These are phyloP conservation scores for Prinsepia uniflora DNA, from an alignment of 306 rosid species.

Conservation along the genomic window DNA sequence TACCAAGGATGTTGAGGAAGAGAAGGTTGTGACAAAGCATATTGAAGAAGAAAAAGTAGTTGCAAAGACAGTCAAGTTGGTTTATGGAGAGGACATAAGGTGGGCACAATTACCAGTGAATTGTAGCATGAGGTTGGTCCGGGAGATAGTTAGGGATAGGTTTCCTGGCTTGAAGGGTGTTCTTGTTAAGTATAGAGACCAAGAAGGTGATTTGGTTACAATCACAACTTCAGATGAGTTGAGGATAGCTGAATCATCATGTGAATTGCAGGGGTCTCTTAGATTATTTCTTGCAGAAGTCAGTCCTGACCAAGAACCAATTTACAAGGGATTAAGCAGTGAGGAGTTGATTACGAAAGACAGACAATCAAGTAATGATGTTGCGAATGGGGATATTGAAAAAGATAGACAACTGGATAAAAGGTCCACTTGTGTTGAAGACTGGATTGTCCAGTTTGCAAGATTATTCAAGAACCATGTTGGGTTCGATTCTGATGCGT, in stretches of 20 bases:
- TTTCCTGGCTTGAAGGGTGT: slow-evolving; percentile 74
- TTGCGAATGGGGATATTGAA: slow-evolving; percentile 40
- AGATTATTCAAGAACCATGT: slow-evolving; percentile 92
- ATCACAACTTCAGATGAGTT: slow-evolving; percentile 63
- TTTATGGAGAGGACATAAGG: slow-evolving; percentile 86
- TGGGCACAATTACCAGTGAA: slow-evolving; percentile 69
- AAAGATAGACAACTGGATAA: slow-evolving; percentile 30
- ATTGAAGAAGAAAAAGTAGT: slow-evolving; percentile 40
- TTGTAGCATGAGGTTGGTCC: slow-evolving; percentile 59
- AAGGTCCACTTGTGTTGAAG: slow-evolving; percentile 48
- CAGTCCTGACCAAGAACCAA: slow-evolving; percentile 56
- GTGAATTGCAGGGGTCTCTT: slow-evolving; percentile 50
- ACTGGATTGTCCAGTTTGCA: slow-evolving; percentile 93
- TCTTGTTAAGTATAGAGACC: slow-evolving; percentile 79
- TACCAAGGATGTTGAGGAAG: slow-evolving; percentile 29
- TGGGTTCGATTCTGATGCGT: slow-evolving; percentile 81
- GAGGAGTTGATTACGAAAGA: slow-evolving; percentile 25
- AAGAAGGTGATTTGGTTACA: slow-evolving; percentile 93
- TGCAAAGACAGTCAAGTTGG: slow-evolving; percentile 76
- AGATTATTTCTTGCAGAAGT: slow-evolving; percentile 57
- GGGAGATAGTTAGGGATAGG: slow-evolving; percentile 60
- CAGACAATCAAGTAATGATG: slow-evolving; percentile 15
- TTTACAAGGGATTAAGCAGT: slow-evolving; percentile 46
- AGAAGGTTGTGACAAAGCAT: slow-evolving; percentile 29
- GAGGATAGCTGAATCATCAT: slow-evolving; percentile 59